Conservation (phyloP, 2,329 filamentous ascomycete genomes). For the Dothideomycetes sp. region DNA sequence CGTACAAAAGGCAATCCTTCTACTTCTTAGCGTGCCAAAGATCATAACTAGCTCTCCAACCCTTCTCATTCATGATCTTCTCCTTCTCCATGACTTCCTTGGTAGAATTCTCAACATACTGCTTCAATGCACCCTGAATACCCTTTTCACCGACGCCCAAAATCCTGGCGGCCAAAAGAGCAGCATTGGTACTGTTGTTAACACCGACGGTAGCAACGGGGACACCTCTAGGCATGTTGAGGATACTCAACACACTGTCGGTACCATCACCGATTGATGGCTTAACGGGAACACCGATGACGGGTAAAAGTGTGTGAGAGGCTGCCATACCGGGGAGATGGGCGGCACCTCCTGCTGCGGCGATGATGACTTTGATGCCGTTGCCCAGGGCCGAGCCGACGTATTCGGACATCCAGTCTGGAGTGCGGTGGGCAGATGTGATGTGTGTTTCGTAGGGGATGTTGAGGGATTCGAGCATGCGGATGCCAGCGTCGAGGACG, state of each 20-base stretch:
- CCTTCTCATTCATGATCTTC: constrained; percentile 44
- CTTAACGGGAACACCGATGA: constrained; percentile 44
- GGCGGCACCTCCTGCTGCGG: constrained; percentile 41
- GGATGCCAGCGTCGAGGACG: constrained; percentile 55
- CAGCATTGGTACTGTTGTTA: constrained; percentile 39
- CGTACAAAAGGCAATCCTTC: too few species aligned
- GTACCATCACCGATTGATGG: constrained; percentile 41
- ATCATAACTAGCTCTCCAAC: constrained; percentile 27
- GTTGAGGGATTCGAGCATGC: constrained; percentile 58
- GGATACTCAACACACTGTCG: constrained; percentile 43
- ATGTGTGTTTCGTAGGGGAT: constrained; percentile 67
- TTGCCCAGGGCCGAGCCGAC: constrained; percentile 30
- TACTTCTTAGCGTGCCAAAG: constrained; percentile 23
- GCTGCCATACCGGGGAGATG: constrained; percentile 45
- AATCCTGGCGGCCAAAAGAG: constrained; percentile 37
- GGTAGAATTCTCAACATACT: constrained; percentile 55
- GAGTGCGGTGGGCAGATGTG: constrained; percentile 58
- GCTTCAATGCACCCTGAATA: constrained; percentile 49
- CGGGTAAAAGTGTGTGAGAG: constrained; percentile 40
- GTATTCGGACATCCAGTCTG: constrained; percentile 38
- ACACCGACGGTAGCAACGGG: constrained; percentile 35
- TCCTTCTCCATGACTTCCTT: constrained; percentile 58
- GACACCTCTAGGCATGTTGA: constrained; percentile 42
- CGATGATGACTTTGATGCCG: constrained; percentile 39
- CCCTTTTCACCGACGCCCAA: constrained; percentile 40